A percentile compares a stretch with the other conserved stretches of the same genome.
These are phyloP conservation scores for Hortiboletus flavorubellus DNA, from an alignment of 768 basidiomycete species.

Conservation along the genomic window DNA sequence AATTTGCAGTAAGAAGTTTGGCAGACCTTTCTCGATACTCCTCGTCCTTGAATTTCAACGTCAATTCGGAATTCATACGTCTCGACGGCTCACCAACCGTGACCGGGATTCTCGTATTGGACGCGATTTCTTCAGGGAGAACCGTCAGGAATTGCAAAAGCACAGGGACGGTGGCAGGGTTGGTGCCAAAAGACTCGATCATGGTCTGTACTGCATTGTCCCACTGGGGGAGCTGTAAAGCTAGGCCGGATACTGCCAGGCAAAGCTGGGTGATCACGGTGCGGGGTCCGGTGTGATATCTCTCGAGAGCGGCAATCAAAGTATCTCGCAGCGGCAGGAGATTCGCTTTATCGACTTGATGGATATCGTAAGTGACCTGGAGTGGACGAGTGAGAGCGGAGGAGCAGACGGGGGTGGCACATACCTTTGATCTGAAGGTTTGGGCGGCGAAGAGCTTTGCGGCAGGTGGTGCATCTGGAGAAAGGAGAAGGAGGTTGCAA, in stretches of 20 bases:
- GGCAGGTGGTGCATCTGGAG: constrained; percentile 69
- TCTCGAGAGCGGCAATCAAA: constrained; percentile 69
- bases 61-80: constrained; percentile 8
- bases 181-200: constrained; percentile 82
- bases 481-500: constrained; percentile 86
- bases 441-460: constrained; percentile 95
- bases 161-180: constrained; percentile 78
- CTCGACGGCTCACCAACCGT: constrained; percentile 55
- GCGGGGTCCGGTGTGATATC: constrained; percentile 72
- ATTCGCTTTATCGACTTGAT: constrained; percentile 75
- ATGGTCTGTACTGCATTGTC: constrained; percentile 72
- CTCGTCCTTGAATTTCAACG: constrained; percentile 51
- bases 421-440: constrained; percentile 91
- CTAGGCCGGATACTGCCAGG: constrained; percentile 85
- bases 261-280: constrained; percentile 87
- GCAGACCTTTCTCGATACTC: constrained; percentile 65
- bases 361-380: constrained; percentile 93
- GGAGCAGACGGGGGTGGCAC: constrained; percentile 24
- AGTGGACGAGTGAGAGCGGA: constrained; percentile 32
- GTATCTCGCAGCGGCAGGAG: constrained; percentile 84
- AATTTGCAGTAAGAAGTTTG: constrained; percentile 63
- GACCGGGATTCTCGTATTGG: constrained; percentile 84
- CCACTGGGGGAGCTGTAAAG: constrained; percentile 88
- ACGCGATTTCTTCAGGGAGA: constrained; percentile 83
- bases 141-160: constrained; percentile 87